A percentile compares a stretch with the other conserved stretches of the same genome.
Conservation (phyloP, 2,329 filamentous ascomycete species). For the Thielaviopsis cerberus region DNA sequence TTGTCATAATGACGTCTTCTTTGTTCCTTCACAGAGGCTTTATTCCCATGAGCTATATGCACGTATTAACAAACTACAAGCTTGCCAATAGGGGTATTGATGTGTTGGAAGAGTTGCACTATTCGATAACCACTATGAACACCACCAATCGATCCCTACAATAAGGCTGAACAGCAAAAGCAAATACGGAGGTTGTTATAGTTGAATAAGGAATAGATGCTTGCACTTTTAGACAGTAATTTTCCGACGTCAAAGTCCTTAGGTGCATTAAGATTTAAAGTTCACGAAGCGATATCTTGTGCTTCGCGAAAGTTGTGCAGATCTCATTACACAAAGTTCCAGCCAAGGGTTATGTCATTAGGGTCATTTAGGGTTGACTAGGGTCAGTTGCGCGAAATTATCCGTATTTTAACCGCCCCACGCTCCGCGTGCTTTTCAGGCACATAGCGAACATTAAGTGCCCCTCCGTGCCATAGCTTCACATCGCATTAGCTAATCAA, state of each 20-base stretch:
- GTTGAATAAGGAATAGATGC: neutral
- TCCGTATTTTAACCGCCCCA: conserved; percentile 7
- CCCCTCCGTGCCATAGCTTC: too few species aligned
- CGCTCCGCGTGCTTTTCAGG: neutral
- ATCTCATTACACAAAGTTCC: neutral
- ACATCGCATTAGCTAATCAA: too few species aligned
- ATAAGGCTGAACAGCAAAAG: neutral
- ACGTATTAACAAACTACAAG: neutral
- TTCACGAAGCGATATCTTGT: neutral
- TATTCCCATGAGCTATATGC: neutral
- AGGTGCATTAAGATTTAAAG: neutral
- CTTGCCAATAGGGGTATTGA: neutral
- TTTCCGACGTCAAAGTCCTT: neutral
- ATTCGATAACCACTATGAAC: neutral
- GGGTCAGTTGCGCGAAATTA: neutral
- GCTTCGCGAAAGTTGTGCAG: neutral
- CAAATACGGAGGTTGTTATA: neutral
- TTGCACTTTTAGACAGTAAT: neutral
- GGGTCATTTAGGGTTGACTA: neutral
- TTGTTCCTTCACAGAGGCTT: neutral
- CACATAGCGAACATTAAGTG: too few species aligned
- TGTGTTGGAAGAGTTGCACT: neutral
- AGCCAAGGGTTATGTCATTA: neutral
- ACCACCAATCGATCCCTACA: neutral
- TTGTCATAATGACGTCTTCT: neutral